phyloP scores from a whole-genome alignment of 805 yeast species.

The Tetrapisispora arboricola region DNA sequence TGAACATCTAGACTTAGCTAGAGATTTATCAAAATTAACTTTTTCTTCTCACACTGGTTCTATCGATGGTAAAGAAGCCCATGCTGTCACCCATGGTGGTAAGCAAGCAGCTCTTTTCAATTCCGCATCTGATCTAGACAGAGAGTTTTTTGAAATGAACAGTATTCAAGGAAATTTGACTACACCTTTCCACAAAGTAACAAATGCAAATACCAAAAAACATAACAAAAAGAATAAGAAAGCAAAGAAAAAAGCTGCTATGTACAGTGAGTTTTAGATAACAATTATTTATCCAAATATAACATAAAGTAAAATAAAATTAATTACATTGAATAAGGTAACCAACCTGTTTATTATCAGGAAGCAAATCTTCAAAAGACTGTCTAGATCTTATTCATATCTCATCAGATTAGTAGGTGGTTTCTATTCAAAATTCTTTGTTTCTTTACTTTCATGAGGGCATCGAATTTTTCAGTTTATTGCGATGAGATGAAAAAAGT shows the following conservation, averaged over 20 bases:
- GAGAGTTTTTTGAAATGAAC: conserved; percentile 71
- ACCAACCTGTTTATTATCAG: too few species aligned
- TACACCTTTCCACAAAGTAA: conserved; percentile 62
- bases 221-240: conserved; percentile 73
- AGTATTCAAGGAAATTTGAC: conserved; percentile 51
- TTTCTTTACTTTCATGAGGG: background rate
- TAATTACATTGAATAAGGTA: too few species aligned
- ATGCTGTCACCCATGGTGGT: conserved; percentile 63
- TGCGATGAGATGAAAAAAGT: background rate
- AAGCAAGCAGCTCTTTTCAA: conserved; percentile 68
- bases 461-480: background rate
- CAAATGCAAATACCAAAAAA: conserved; percentile 31
- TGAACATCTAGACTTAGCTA: conserved; percentile 52
- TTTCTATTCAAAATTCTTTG: too few species aligned
- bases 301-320: too few species aligned
- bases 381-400: too few species aligned
- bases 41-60: conserved; percentile 69
- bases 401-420: too few species aligned
- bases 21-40: conserved; percentile 60
- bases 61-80: conserved; percentile 35
- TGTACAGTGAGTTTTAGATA: conserved; percentile 7
- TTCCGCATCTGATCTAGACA: conserved; percentile 75
- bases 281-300: background rate
- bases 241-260: conserved; percentile 39
- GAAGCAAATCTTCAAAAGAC: too few species aligned